Conservation (phyloP, 2,329 filamentous ascomycete species). For the Rhexocercosporidium sp. region DNA sequence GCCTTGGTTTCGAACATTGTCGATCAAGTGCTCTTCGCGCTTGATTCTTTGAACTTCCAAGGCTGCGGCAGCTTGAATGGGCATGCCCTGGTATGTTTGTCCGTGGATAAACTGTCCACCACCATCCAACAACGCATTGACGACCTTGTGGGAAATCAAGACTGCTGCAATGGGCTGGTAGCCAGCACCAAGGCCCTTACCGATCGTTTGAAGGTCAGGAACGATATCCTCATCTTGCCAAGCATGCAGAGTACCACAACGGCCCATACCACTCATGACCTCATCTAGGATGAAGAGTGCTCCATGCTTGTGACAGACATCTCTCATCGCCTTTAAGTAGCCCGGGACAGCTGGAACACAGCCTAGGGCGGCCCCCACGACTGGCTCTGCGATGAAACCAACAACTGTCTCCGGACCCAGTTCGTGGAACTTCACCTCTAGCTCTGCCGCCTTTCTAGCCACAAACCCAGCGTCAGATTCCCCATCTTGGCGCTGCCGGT, state of each 20-base stretch:
- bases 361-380: slow-evolving; percentile 72
- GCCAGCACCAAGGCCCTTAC: slow-evolving; percentile 69
- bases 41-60: slow-evolving; percentile 68
- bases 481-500: slow-evolving; percentile 56
- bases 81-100: slow-evolving; percentile 65
- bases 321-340: slow-evolving; percentile 72
- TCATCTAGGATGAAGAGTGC: slow-evolving; percentile 81
- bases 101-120: slow-evolving; percentile 42
- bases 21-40: slow-evolving; percentile 59
- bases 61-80: slow-evolving; percentile 63
- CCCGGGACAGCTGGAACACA: slow-evolving; percentile 69
- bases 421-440: slow-evolving; percentile 65
- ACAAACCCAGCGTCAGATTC: slow-evolving; percentile 63
- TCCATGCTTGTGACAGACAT: slow-evolving; percentile 72
- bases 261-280: slow-evolving; percentile 65
- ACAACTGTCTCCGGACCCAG: slow-evolving; percentile 67
- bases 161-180: slow-evolving; percentile 66
- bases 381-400: slow-evolving; percentile 70
- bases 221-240: slow-evolving; percentile 58
- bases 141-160: slow-evolving; percentile 57
- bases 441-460: slow-evolving; percentile 60
- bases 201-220: slow-evolving; percentile 70
- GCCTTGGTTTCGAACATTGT: slow-evolving; percentile 63
- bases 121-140: slow-evolving; percentile 45
- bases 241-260: slow-evolving; percentile 58